These are phyloP conservation scores for Pelargonium citronellum DNA, from an alignment of 441 rosid species.

Conservation along the genomic window DNA sequence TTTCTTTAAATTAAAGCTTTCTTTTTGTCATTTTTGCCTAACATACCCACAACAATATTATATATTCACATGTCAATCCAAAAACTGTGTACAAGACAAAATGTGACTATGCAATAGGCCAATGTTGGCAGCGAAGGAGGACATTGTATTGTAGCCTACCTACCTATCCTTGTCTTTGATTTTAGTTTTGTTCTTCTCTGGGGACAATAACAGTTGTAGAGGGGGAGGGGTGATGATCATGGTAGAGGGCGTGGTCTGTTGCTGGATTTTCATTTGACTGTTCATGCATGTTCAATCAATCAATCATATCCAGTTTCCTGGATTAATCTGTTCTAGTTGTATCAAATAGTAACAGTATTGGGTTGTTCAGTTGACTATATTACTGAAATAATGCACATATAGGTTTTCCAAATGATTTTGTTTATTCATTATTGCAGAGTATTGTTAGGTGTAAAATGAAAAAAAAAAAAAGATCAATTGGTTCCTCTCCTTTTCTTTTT, in stretches of 20 bases:
- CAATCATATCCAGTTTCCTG: background rate
- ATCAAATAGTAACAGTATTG: background rate
- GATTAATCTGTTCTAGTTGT: background rate
- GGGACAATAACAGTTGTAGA: slow-evolving; percentile 19
- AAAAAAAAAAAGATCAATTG: background rate
- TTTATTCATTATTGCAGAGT: slow-evolving; percentile 18
- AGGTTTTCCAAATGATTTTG: background rate
- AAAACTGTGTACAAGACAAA: slow-evolving; percentile 33
- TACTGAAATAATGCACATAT: background rate
- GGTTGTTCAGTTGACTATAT: background rate
- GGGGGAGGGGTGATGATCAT: background rate
- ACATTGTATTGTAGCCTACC: slow-evolving; percentile 18
- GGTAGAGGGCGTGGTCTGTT: slow-evolving; percentile 5
- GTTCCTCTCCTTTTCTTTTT: background rate
- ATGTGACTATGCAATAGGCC: slow-evolving; percentile 18
- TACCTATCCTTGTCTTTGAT: background rate
- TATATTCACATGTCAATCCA: slow-evolving; percentile 20
- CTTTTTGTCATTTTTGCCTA: slow-evolving; percentile 23
- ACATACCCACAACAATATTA: slow-evolving; percentile 9
- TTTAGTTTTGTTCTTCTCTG: slow-evolving; percentile 13
- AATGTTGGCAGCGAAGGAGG: slow-evolving; percentile 23
- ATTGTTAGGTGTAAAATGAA: background rate
- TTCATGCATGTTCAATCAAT: background rate
- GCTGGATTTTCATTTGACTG: background rate
- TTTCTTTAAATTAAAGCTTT: background rate